Base-by-base conservation (phyloP, 2,329 filamentous ascomycete genomes). In the Cercospora janseana region DNA sequence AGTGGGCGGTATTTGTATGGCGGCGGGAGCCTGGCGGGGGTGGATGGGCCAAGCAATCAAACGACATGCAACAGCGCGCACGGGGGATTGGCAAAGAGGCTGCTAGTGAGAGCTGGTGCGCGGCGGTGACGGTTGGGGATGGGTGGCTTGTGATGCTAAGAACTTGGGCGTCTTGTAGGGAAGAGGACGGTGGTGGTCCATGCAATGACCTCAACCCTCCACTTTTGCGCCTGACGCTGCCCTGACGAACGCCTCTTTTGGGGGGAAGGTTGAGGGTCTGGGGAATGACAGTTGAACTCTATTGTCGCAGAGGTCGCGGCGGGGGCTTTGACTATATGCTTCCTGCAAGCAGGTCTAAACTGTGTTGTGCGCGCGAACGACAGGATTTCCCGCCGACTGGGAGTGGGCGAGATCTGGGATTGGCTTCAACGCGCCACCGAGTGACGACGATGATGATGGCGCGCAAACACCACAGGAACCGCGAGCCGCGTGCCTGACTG, bases 41-140 rank as follows among this genome's bases (percentile, higher is more conserved):
- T 27, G 29, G 26, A 12, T 46, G 28, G 15, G 42, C 24, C 29
- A 52, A 23, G 32, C 49, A 50, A 43, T 57, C 57, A 51, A 59
- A 59, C 34, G 51, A 49, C 56, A 59, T 57, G 49, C 54, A 54
- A 46, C 24, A n/a, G 8, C 6, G 15, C 34, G 8, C n/a, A n/a
- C n/a, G n/a, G n/a, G n/a, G n/a, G n/a, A n/a, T n/a, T n/a, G n/a
- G n/a, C n/a, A n/a, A n/a, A n/a, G n/a, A n/a, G n/a, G n/a, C n/a
- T n/a, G n/a, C n/a, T n/a, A n/a, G n/a, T n/a, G n/a, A n/a, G n/a
- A n/a, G n/a, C n/a, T n/a, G n/a, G n/a, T n/a, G 16, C 8, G 32
- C 12, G 15, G 37, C 38, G 42, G 26, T 47, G 41, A 21, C 37
- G 34, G 23, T 42, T 21, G 12, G 16, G 34, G 24, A 13, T n/a